Base-by-base conservation (phyloP, 2,329 filamentous ascomycete species). In the Trichophyton schoenleinii region DNA sequence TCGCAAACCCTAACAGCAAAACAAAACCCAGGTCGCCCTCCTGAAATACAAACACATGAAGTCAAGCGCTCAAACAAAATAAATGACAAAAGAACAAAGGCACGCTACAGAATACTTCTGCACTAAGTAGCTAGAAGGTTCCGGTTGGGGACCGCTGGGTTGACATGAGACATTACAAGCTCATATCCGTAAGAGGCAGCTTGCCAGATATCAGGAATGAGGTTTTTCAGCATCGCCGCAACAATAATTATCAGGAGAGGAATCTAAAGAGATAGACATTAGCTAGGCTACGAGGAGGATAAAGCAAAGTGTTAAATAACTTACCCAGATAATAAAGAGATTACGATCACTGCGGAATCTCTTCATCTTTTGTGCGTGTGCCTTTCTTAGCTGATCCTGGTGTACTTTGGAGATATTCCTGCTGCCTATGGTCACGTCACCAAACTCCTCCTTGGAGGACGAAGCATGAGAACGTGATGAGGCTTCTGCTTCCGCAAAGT, bases 321-420 rank as follows among this genome's bases (percentile, higher is more conserved):
- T 72, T 73, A 80, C 78, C 79, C 79, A 81, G 64, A 81, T 71
- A 67, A 79, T 79, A 68, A 79, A 80, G n/a, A 81, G 70, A 64
- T 80, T 80, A 62, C 77, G 72, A 65, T 81, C 79, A 62, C 74
- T 79, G 59, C 71, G 72, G 22, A 80, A 69, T 28, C 74, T 74
- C 69, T 80, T 80, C 70, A 80, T 75, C 60, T 76, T 75, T 57
- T 71, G 73, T 36, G 75, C 75, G 64, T 79, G 77, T 57, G 78
- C 75, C 58, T 73, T 72, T 61, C 76, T 70, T 25, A 79, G 71
- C 63, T 78, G 73, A 63, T 78, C 76, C 63, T 78, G 75, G 60
- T 79, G 75, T 63, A 77, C 74, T 25, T 71, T 73, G 15, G 75
- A 76, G 49, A 78, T 74, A 31, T 73, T 69, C 62, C 72, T 76